Evolutionary conservation across 2,329 filamentous ascomycete genomes (phyloP).

Genomic region (Penicillium griseofulvum): DNA sequence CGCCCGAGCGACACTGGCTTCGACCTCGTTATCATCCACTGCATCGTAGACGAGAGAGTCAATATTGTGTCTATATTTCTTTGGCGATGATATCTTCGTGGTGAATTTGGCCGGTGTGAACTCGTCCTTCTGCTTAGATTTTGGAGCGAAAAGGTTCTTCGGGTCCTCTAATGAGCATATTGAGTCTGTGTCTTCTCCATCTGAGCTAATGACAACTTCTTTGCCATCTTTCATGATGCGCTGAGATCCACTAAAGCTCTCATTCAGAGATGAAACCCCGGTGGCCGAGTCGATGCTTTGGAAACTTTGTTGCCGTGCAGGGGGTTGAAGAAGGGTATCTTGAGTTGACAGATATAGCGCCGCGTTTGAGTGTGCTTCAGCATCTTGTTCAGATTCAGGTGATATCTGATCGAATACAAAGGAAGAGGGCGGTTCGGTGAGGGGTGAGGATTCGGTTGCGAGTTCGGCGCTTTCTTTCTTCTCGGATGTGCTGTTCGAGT

Average conservation of each 20-base stretch:
- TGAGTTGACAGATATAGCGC: slow-evolving; percentile 15
- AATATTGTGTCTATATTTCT: slow-evolving; percentile 61
- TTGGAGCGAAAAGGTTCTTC: slow-evolving; percentile 36
- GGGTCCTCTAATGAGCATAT: slow-evolving; percentile 55
- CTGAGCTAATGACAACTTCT: slow-evolving; percentile 62
- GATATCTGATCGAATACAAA: slow-evolving; percentile 26
- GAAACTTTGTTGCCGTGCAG: slow-evolving; percentile 16
- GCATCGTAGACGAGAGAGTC: slow-evolving; percentile 61
- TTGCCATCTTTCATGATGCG: slow-evolving; percentile 57
- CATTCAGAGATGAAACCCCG: slow-evolving; percentile 17
- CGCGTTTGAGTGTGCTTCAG: slow-evolving; percentile 14
- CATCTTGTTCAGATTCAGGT: slow-evolving; percentile 5
- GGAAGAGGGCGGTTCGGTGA: slow-evolving; percentile 27
- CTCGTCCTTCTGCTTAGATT: slow-evolving; percentile 1
- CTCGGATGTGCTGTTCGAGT: not conserved
- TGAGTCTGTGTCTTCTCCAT: slow-evolving; percentile 66
- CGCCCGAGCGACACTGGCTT: slow-evolving; percentile 49
- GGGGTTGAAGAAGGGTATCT: not conserved
- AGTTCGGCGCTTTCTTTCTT: not conserved
- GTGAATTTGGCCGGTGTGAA: not conserved
- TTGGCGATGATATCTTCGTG: slow-evolving; percentile 4
- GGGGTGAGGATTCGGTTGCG: slow-evolving; percentile 13
- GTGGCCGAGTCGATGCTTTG: slow-evolving; percentile 16
- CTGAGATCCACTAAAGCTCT: slow-evolving; percentile 40
- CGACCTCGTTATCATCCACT: slow-evolving; percentile 57